These are phyloP conservation scores for Malbranchea zuffiana DNA, from an alignment of 2,329 filamentous ascomycete genomes.

Conservation along the genomic window DNA sequence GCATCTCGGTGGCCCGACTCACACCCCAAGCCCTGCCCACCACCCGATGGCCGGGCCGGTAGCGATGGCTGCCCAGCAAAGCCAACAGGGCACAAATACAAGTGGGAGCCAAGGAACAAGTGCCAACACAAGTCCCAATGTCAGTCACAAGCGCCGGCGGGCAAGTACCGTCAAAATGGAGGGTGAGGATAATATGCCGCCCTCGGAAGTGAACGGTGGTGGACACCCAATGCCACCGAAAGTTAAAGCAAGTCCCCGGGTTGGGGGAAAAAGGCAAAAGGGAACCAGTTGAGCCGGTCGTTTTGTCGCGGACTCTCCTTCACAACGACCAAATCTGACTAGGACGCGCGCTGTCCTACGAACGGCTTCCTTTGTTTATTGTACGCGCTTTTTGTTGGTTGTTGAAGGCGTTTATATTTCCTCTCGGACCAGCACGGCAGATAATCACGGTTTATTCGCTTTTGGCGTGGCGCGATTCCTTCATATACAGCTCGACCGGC, in stretches of 20 bases:
- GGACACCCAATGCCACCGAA: slow-evolving; percentile 28
- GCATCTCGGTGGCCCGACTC: slow-evolving; percentile 42
- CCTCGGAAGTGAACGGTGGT: slow-evolving; percentile 40
- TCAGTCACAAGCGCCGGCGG: slow-evolving; percentile 47
- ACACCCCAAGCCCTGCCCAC: slow-evolving; percentile 36
- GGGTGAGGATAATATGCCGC: slow-evolving; percentile 38
- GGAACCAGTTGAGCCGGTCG: slow-evolving; percentile 19
- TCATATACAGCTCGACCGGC: slow-evolving; percentile 3
- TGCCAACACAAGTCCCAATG: slow-evolving; percentile 53
- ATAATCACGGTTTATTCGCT: slow-evolving; percentile 5
- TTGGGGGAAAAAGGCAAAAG: slow-evolving; percentile 39
- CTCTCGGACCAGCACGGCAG: slow-evolving; percentile 4
- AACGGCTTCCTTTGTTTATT: neutral
- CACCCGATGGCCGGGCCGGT: slow-evolving; percentile 37
- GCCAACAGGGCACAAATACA: slow-evolving; percentile 44
- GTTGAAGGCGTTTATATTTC: slow-evolving; percentile 3
- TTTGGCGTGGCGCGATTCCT: slow-evolving; percentile 9
- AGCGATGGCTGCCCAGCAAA: slow-evolving; percentile 48
- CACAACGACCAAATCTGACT: no score
- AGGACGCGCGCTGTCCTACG: no score
- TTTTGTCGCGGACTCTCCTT: slow-evolving; percentile 3
- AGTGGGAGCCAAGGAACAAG: slow-evolving; percentile 42
- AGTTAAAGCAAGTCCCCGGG: slow-evolving; percentile 38
- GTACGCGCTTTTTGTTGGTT: neutral
- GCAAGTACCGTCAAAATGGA: slow-evolving; percentile 51